These are phyloP conservation scores for Emmonsiellopsis sp. DNA, from an alignment of 2,329 filamentous ascomycete genomes.

Conservation along the genomic window DNA sequence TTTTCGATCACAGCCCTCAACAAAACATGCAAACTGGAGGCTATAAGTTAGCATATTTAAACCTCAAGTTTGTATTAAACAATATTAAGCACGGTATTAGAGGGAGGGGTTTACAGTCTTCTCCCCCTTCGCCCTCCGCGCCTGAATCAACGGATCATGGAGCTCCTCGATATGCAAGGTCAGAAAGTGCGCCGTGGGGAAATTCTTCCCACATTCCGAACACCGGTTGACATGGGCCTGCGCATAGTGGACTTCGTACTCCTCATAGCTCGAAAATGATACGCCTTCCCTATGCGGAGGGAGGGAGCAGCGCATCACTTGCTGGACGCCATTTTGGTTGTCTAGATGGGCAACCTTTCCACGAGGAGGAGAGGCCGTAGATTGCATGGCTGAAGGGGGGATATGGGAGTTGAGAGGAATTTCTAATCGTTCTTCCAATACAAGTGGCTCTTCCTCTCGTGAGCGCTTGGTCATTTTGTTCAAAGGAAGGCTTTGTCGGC, in stretches of 20 bases:
- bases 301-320: conserved; percentile 67
- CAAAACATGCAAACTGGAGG: conserved; percentile 71
- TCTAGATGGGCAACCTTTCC: conserved; percentile 56
- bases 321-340: conserved; percentile 12
- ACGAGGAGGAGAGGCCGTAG: conserved; percentile 10
- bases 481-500: neutral
- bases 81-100: neutral
- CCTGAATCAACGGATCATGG: conserved; percentile 70
- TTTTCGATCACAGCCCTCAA: conserved; percentile 76
- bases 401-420: conserved; percentile 30
- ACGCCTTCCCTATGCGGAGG: conserved; percentile 66
- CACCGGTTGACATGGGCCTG: conserved; percentile 78
- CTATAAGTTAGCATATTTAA: neutral
- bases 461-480: conserved; percentile 52
- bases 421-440: neutral
- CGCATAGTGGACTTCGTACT: conserved; percentile 80
- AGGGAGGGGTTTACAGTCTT: conserved; percentile 53
- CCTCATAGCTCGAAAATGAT: conserved; percentile 62
- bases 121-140: conserved; percentile 68
- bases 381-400: conserved; percentile 18
- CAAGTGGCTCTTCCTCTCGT: conserved; percentile 36
- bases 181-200: conserved; percentile 74
- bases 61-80: neutral
- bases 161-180: conserved; percentile 81
- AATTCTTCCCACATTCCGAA: conserved; percentile 73